phyloP scores from a whole-genome alignment of 2,329 filamentous ascomycete species.

The Apiospora phragmitis region DNA sequence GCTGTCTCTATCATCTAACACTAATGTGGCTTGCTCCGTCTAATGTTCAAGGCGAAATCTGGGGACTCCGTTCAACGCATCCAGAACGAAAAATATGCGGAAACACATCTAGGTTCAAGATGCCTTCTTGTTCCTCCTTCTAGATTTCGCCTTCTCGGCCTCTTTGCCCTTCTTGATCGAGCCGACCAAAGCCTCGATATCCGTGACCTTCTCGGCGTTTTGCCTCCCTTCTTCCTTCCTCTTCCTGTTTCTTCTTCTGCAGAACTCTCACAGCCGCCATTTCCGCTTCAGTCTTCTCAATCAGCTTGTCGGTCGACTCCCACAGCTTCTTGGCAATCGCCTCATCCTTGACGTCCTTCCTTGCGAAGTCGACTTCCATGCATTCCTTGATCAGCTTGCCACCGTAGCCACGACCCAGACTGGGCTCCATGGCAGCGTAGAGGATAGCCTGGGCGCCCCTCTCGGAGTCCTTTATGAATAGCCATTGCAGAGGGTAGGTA shows the following conservation, averaged over 20 bases:
- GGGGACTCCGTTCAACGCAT: background rate
- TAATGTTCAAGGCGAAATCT: background rate
- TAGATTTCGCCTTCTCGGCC: slow-evolving; percentile 32
- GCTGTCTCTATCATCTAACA: background rate
- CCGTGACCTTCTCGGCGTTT: slow-evolving; percentile 30
- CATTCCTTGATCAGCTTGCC: slow-evolving; percentile 88
- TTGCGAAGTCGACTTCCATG: slow-evolving; percentile 68
- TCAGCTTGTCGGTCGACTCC: slow-evolving; percentile 83
- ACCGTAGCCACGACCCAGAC: slow-evolving; percentile 63
- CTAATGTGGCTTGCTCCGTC: background rate
- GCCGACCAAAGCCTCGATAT: slow-evolving; percentile 28
- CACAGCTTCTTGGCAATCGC: slow-evolving; percentile 81
- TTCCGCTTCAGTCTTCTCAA: slow-evolving; percentile 80
- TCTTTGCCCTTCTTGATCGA: slow-evolving; percentile 36
- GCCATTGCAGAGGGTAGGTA: slow-evolving; percentile 80
- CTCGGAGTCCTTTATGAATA: slow-evolving; percentile 80
- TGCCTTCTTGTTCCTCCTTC: slow-evolving; percentile 32
- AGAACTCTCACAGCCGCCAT: slow-evolving; percentile 52
- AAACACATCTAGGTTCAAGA: slow-evolving; percentile 16
- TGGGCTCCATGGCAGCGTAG: slow-evolving; percentile 80
- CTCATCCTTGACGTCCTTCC: slow-evolving; percentile 77
- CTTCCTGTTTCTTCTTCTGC: slow-evolving; percentile 42
- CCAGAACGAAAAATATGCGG: background rate
- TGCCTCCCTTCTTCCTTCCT: slow-evolving; percentile 30
- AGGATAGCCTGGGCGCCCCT: slow-evolving; percentile 87